phyloP scores from a whole-genome alignment of 2,329 filamentous ascomycete species.

The Diaporthe australafricana region DNA sequence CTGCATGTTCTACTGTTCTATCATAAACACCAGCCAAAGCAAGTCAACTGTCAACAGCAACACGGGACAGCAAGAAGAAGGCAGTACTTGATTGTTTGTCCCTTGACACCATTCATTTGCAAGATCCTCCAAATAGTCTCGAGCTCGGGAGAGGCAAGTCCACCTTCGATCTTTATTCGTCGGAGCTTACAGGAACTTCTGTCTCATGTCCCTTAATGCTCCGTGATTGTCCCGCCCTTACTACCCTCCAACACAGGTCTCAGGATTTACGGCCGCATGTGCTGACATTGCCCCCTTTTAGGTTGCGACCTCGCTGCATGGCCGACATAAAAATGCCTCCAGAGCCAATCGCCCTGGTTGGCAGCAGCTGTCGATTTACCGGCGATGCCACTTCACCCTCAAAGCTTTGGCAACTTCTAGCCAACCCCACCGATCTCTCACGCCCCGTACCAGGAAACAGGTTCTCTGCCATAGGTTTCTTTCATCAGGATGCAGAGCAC shows the following conservation, averaged over 20 bases:
- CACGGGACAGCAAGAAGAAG: too few relatives aligned
- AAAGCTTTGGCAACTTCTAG: constrained; percentile 47
- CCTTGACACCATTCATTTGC: too few relatives aligned
- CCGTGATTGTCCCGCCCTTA: too few relatives aligned
- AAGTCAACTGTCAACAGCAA: too few relatives aligned
- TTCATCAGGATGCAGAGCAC: constrained; percentile 46
- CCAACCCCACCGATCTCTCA: constrained; percentile 44
- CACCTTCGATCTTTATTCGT: too few relatives aligned
- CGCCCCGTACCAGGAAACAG: constrained; percentile 42
- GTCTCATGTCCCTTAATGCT: background rate
- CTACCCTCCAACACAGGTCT: background rate
- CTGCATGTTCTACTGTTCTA: too few relatives aligned
- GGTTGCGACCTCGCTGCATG: background rate
- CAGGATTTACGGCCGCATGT: background rate
- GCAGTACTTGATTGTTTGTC: too few relatives aligned
- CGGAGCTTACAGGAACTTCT: background rate
- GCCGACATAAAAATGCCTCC: constrained; percentile 33
- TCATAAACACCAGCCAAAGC: too few relatives aligned
- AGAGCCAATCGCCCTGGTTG: constrained; percentile 46
- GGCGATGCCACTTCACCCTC: constrained; percentile 46
- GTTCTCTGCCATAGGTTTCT: constrained; percentile 47
- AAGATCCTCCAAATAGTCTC: too few relatives aligned
- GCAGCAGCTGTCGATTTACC: constrained; percentile 48
- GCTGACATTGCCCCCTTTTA: background rate
- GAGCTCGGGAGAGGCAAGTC: too few relatives aligned